phyloP scores from a whole-genome alignment of 1,139 yeast species.

The Candida frijolesensis region DNA sequence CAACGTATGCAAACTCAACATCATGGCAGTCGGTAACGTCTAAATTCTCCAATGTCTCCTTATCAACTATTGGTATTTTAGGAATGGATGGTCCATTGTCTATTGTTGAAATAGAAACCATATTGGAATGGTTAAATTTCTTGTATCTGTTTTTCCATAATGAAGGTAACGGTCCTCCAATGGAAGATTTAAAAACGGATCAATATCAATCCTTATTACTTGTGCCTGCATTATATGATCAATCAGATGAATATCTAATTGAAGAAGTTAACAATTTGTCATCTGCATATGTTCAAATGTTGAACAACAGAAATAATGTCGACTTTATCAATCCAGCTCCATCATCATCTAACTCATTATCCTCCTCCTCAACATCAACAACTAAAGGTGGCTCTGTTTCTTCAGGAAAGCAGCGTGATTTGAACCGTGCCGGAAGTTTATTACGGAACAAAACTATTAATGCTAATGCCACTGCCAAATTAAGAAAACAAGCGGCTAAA shows the following conservation, averaged over 20 bases:
- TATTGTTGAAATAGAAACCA: slow-evolving; percentile 64
- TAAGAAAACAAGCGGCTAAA: slow-evolving; percentile 54
- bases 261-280: slow-evolving; percentile 62
- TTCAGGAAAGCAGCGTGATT: slow-evolving; percentile 1
- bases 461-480: slow-evolving; percentile 71
- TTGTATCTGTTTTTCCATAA: slow-evolving; percentile 78
- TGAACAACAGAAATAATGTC: slow-evolving; percentile 47
- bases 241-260: slow-evolving; percentile 50
- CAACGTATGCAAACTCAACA: slow-evolving; percentile 6
- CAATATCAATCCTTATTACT: slow-evolving; percentile 66
- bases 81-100: slow-evolving; percentile 54
- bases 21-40: slow-evolving; percentile 55
- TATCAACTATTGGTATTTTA: slow-evolving; percentile 30
- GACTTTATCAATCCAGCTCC: slow-evolving; percentile 13
- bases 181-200: slow-evolving; percentile 63
- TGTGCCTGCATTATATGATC: slow-evolving; percentile 69
- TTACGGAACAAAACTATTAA: slow-evolving; percentile 67
- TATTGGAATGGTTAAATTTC: slow-evolving; percentile 71
- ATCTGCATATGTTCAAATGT: slow-evolving; percentile 51
- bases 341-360: background rate
- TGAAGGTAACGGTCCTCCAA: slow-evolving; percentile 80
- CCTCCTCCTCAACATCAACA: background rate
- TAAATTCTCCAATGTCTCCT: slow-evolving; percentile 52
- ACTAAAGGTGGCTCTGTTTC: background rate
- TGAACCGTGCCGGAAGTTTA: slow-evolving; percentile 47